These are phyloP conservation scores for Medicago ruthenica DNA, from an alignment of 306 rosid species.

Conservation along the genomic window DNA sequence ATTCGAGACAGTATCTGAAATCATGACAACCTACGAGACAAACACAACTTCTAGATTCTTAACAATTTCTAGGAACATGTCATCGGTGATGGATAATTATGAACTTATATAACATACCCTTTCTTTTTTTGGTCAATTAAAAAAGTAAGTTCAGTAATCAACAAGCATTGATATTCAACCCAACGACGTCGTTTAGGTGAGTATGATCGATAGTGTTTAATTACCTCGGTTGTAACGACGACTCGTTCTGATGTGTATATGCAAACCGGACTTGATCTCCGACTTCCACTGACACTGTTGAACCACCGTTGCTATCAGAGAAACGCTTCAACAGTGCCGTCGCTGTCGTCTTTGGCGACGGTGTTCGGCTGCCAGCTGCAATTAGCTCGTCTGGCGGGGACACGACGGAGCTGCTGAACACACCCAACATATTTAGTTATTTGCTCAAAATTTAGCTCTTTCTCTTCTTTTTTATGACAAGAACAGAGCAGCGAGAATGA, in stretches of 20 bases:
- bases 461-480: background rate
- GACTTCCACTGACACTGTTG: slow-evolving; percentile 70
- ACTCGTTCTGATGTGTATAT: slow-evolving; percentile 75
- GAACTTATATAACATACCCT: background rate
- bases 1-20: no score
- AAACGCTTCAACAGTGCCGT: slow-evolving; percentile 69
- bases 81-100: background rate
- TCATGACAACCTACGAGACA: no score
- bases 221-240: slow-evolving; percentile 80
- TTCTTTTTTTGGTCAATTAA: background rate
- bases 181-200: slow-evolving; percentile 16
- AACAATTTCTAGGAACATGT: no score
- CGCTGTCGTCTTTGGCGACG: slow-evolving; percentile 79
- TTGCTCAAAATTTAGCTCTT: background rate
- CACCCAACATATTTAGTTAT: slow-evolving; percentile 64
- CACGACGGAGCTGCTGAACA: slow-evolving; percentile 81
- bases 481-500: background rate
- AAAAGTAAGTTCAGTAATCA: background rate
- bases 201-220: background rate
- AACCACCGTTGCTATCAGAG: slow-evolving; percentile 47
- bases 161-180: background rate
- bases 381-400: slow-evolving; percentile 92
- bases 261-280: slow-evolving; percentile 79
- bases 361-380: slow-evolving; percentile 90
- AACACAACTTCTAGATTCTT: no score